Conservation (phyloP, 2,329 filamentous ascomycete genomes). For the Lachnellula occidentalis region DNA sequence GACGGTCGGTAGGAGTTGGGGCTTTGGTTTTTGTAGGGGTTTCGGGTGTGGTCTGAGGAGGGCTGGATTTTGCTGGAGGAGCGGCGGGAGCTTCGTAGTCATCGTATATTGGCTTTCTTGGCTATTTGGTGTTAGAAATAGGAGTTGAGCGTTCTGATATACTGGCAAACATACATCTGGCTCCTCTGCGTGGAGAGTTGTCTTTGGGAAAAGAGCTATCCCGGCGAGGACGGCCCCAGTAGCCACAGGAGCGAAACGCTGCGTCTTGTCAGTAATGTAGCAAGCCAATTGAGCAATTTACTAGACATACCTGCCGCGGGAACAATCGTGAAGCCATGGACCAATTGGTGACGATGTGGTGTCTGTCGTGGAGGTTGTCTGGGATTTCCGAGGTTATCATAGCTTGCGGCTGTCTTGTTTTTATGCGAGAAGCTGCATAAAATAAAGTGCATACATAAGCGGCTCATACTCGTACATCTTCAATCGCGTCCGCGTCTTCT, state of each 20-base stretch:
- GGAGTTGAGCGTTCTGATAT: background rate
- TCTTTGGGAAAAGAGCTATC: slow-evolving; percentile 41
- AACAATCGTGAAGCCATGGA: slow-evolving; percentile 49
- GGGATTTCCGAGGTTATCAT: slow-evolving; percentile 4
- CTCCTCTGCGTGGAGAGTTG: slow-evolving; percentile 42
- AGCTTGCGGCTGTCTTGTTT: slow-evolving; percentile 10
- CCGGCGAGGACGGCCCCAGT: slow-evolving; percentile 37
- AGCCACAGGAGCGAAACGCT: slow-evolving; percentile 45
- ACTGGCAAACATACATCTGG: slow-evolving; percentile 18
- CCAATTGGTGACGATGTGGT: slow-evolving; percentile 23
- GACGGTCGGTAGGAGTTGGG: slow-evolving; percentile 82
- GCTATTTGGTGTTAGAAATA: slow-evolving; percentile 27
- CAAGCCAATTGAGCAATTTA: slow-evolving; percentile 8
- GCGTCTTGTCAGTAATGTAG: slow-evolving; percentile 13
- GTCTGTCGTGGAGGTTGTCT: slow-evolving; percentile 18
- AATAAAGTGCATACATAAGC: slow-evolving; percentile 16
- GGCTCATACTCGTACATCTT: slow-evolving; percentile 18
- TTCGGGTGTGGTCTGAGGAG: slow-evolving; percentile 13
- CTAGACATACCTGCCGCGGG: slow-evolving; percentile 43
- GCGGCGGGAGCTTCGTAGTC: slow-evolving; percentile 45
- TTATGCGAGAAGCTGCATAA: slow-evolving; percentile 17
- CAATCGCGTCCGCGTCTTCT: background rate
- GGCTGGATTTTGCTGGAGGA: slow-evolving; percentile 26
- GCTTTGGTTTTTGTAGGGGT: slow-evolving; percentile 32
- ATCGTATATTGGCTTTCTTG: slow-evolving; percentile 77